Evolutionary conservation across 1,139 yeast genomes (phyloP), one percentile per base, ranked within the genome.

Genomic region (Eremothecium coryli): DNA sequence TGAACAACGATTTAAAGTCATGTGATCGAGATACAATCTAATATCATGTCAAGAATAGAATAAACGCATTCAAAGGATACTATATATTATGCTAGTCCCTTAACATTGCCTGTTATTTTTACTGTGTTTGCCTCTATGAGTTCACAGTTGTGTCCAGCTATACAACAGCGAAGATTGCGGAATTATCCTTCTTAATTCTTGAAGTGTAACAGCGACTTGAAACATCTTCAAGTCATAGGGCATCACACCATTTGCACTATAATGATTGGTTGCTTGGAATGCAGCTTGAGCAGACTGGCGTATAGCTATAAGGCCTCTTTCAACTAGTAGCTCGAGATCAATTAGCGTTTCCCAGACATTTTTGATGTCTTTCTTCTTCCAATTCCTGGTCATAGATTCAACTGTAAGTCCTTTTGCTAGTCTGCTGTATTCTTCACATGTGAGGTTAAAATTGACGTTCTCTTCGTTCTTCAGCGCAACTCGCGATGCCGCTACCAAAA

Each of bases 401-500:
- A 56, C 38, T 50, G 37, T 60, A 5, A 64, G 51, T 30, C 59
- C 48, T 17, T 59, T 45, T 28, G 51, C 51, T 66, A 76, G 67
- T 1, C 60, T 62, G n/a, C 57, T 54, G 54, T 85, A 90, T 55
- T 90, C 97, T 26, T 76, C 76, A 53, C 78, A 81, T 0, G 80
- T 82, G 42, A 85, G 64, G 45, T 80, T 82, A 58, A 86, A 79
- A 54, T 85, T 88, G 15, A 77, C 64, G 17, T 66, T 73, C 11
- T 74, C 60, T 23, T 72, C 76, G 23, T 69, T 70, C 47, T 77
- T 79, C 38, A 73, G 66, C 14, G 74, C 64, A 40, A 80, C 76
- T 26, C 96, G 64, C 0, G 93, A 81, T 0, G 88, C 80, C 26
- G 86, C 74, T 4, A 86, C 73, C 6, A 82, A 60, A 23, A 88